Conservation (phyloP, 2,329 filamentous ascomycete species). For the Epichloe amarillans region DNA sequence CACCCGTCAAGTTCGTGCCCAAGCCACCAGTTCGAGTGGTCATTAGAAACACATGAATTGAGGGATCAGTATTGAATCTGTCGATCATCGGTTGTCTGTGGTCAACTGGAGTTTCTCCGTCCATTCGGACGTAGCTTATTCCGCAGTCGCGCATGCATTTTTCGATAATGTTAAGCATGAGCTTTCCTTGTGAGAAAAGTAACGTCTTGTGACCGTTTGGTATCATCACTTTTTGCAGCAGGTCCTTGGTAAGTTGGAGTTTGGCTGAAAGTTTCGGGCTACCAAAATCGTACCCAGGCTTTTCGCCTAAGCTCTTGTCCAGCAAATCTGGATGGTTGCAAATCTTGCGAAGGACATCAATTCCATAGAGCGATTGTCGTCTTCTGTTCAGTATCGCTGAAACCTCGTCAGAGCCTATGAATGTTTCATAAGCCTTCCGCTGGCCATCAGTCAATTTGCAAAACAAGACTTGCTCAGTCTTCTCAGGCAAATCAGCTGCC, state of each 20-base stretch:
- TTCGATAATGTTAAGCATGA: conserved; percentile 92
- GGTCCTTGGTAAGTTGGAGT: conserved; percentile 83
- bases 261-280: conserved; percentile 73
- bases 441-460: conserved; percentile 77
- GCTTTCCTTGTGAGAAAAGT: conserved; percentile 82
- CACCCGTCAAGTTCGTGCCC: conserved; percentile 87
- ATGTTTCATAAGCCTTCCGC: conserved; percentile 65
- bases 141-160: conserved; percentile 59
- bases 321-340: conserved; percentile 93
- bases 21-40: conserved; percentile 93
- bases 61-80: conserved; percentile 71
- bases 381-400: conserved; percentile 63
- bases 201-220: conserved; percentile 83
- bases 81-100: conserved; percentile 83
- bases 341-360: conserved; percentile 87
- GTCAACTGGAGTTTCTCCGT: conserved; percentile 81
- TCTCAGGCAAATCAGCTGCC: conserved; percentile 83
- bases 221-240: conserved; percentile 74
- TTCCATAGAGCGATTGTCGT: conserved; percentile 72
- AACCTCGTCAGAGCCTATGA: conserved; percentile 74
- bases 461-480: conserved; percentile 91
- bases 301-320: conserved; percentile 43
- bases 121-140: conserved; percentile 78
- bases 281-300: conserved; percentile 64
- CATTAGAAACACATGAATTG: conserved; percentile 77